Evolutionary conservation across 2,329 filamentous ascomycete species (phyloP).

Genomic region (Simplicillium sp.): DNA sequence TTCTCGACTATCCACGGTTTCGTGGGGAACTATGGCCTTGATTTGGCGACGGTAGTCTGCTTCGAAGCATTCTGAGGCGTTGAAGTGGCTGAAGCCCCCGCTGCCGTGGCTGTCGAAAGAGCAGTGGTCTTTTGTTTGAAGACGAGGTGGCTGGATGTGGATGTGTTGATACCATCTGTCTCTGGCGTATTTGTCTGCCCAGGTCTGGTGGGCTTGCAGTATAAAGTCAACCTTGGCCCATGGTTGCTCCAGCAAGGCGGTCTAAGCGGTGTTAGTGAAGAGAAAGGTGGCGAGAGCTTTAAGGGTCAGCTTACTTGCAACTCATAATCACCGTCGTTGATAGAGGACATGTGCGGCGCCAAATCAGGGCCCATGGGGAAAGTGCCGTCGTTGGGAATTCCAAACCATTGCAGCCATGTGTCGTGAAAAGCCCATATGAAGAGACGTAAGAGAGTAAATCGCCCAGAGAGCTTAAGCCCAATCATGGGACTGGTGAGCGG

Average conservation of each 20-base stretch:
- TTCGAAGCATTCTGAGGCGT: slow-evolving; percentile 25
- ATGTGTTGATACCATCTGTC: slow-evolving; percentile 24
- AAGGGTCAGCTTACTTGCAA: not conserved
- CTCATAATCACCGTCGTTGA: too few species aligned
- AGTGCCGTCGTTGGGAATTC: slow-evolving; percentile 12
- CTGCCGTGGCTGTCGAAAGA: slow-evolving; percentile 9
- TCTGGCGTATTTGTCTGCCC: slow-evolving; percentile 29
- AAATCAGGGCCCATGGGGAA: slow-evolving; percentile 10
- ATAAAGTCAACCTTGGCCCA: slow-evolving; percentile 37
- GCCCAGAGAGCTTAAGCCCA: slow-evolving; percentile 34
- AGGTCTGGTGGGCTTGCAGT: slow-evolving; percentile 36
- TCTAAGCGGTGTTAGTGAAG: slow-evolving; percentile 18
- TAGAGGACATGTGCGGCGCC: slow-evolving; percentile 27
- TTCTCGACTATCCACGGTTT: slow-evolving; percentile 11
- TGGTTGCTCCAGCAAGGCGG: slow-evolving; percentile 29
- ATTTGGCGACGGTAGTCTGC: slow-evolving; percentile 20
- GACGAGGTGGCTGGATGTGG: slow-evolving; percentile 11
- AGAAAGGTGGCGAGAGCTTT: slow-evolving; percentile 3
- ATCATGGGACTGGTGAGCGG: slow-evolving; percentile 33
- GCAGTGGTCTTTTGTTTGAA: slow-evolving; percentile 4
- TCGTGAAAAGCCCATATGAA: slow-evolving; percentile 25
- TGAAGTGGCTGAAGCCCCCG: slow-evolving; percentile 18
- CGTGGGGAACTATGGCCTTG: slow-evolving; percentile 11
- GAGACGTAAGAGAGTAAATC: slow-evolving; percentile 24
- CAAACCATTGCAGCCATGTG: slow-evolving; percentile 27